These are phyloP conservation scores for Neurospora sp. DNA, from an alignment of 2,329 filamentous ascomycete species.

Conservation along the genomic window DNA sequence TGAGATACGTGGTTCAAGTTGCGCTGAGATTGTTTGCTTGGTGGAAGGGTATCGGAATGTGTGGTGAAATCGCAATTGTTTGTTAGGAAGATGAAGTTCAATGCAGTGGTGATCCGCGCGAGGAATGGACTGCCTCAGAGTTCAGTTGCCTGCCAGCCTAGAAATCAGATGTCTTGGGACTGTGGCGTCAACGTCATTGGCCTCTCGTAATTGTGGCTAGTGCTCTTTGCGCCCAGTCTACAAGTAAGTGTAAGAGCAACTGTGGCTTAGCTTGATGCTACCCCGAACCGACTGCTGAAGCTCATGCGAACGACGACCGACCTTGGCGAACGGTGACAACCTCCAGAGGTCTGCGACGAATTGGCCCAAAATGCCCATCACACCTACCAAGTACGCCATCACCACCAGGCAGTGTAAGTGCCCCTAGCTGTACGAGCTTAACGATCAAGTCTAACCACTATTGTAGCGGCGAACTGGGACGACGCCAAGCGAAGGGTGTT, in stretches of 20 bases:
- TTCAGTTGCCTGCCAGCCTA: background rate
- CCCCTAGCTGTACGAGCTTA: slow-evolving; percentile 1
- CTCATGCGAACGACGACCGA: slow-evolving; percentile 5
- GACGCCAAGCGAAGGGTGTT: slow-evolving; percentile 85
- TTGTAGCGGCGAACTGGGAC: slow-evolving; percentile 71
- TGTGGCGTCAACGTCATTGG: background rate
- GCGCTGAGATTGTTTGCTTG: background rate
- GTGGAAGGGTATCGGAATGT: background rate
- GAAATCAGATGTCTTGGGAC: background rate
- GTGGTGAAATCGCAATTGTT: background rate
- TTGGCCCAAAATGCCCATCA: slow-evolving; percentile 66
- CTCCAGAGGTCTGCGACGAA: slow-evolving; percentile 14
- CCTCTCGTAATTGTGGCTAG: background rate
- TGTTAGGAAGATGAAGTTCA: background rate
- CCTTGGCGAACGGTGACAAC: slow-evolving; percentile 22
- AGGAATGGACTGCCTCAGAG: background rate
- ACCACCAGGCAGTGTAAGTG: slow-evolving; percentile 67
- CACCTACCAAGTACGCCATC: slow-evolving; percentile 84
- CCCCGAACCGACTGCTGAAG: background rate
- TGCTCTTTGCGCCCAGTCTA: background rate
- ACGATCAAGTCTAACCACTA: slow-evolving; percentile 25
- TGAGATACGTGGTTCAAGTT: background rate
- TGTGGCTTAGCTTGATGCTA: background rate
- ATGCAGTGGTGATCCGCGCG: background rate
- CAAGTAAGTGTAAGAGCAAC: background rate